Evolutionary conservation across 1,284 basidiomycete genomes (phyloP).

Genomic region (Austroboletus niveus): DNA sequence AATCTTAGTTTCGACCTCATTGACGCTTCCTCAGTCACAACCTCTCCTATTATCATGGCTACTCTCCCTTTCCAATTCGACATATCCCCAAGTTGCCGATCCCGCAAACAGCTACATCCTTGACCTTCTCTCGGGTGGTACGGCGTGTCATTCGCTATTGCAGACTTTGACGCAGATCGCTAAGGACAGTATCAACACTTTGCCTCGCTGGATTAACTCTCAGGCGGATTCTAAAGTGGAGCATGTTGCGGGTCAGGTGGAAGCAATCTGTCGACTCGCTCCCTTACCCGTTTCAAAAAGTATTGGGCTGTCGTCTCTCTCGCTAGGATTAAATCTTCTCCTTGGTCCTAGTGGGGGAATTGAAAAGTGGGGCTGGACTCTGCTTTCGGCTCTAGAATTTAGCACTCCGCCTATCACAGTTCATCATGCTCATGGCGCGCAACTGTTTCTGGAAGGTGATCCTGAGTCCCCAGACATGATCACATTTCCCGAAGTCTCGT

Average conservation of each 20-base stretch:
- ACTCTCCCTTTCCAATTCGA: conserved; percentile 47
- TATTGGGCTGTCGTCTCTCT: conserved; percentile 40
- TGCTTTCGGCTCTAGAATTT: conserved; percentile 77
- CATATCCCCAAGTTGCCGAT: conserved; percentile 23
- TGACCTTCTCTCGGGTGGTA: conserved; percentile 43
- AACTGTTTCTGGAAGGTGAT: conserved; percentile 58
- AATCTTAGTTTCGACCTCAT: conserved; percentile 52
- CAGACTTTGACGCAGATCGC: conserved; percentile 54
- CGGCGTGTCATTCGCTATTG: conserved; percentile 47
- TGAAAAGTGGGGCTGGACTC: conserved; percentile 85
- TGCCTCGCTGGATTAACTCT: conserved; percentile 73
- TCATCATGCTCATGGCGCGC: conserved; percentile 44
- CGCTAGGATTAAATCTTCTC: conserved; percentile 59
- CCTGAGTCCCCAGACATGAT: conserved; percentile 36
- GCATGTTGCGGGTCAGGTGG: conserved; percentile 64
- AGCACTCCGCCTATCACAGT: conserved; percentile 51
- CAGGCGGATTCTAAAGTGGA: conserved; percentile 71
- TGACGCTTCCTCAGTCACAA: conserved; percentile 63
- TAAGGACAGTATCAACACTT: conserved; percentile 61
- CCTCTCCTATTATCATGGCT: conserved; percentile 64
- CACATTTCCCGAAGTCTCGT: conserved; percentile 56
- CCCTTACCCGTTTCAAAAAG: conserved; percentile 16
- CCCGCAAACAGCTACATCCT: conserved; percentile 47
- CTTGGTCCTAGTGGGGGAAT: conserved; percentile 81
- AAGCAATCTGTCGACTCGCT: conserved; percentile 63